phyloP scores from a whole-genome alignment of 176 grass and related monocot genomes.

The Elymus sibiricus region DNA sequence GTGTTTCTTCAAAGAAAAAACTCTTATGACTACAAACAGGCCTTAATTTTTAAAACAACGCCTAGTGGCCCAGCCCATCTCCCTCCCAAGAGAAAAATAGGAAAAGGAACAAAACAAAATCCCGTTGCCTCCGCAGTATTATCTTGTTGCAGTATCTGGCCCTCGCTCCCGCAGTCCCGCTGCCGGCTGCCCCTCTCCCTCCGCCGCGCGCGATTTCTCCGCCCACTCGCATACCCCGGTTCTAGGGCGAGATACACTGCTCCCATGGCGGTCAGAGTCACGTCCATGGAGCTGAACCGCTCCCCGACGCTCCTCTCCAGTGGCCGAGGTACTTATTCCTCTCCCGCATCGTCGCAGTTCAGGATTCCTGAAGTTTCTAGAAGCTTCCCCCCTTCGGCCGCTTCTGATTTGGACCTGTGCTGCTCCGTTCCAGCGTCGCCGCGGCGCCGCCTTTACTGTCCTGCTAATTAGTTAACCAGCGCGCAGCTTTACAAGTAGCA shows the following conservation, averaged over 20 bases:
- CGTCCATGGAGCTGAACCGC: constrained; percentile 47
- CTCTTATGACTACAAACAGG: too few relatives aligned
- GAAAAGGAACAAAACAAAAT: background rate
- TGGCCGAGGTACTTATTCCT: constrained; percentile 27
- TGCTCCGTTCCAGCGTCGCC: too few relatives aligned
- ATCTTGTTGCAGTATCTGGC: constrained; percentile 9
- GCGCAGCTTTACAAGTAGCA: background rate
- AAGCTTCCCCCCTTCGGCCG: background rate
- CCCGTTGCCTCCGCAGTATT: background rate
- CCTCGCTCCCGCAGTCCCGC: too few relatives aligned
- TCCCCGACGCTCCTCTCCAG: constrained; percentile 23
- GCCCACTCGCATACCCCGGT: background rate
- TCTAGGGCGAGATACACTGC: background rate
- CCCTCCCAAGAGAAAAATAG: background rate
- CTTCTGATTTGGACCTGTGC: background rate
- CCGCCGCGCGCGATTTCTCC: constrained; percentile 3
- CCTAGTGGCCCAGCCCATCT: background rate
- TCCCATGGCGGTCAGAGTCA: constrained; percentile 44
- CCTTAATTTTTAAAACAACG: background rate
- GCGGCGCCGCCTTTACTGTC: background rate
- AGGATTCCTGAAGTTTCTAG: background rate
- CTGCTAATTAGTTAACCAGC: background rate
- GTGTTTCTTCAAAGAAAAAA: too few relatives aligned
- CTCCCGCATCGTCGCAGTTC: background rate
- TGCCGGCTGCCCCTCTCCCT: background rate